Conservation (phyloP, 768 basidiomycete species). For the Cyclocybe aegerita region DNA sequence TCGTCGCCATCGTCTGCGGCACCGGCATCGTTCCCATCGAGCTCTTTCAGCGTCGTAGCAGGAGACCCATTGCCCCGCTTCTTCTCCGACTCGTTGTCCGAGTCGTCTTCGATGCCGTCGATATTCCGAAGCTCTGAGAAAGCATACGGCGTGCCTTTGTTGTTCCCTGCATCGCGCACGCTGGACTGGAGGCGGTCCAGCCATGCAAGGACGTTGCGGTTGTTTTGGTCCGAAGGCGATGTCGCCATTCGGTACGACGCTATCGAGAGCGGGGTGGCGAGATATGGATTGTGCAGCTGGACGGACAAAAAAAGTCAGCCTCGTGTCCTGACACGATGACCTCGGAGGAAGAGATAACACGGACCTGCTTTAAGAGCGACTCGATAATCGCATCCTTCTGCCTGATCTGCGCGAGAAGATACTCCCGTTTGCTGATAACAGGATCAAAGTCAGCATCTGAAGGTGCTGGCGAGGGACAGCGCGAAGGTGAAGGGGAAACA, state of each 20-base stretch:
- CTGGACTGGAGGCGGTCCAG: slow-evolving; percentile 67
- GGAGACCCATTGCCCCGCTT: slow-evolving; percentile 16
- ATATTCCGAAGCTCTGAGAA: slow-evolving; percentile 44
- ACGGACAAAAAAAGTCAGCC: slow-evolving; percentile 1
- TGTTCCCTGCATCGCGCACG: slow-evolving; percentile 48
- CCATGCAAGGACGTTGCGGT: slow-evolving; percentile 71
- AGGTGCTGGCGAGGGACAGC: slow-evolving; percentile 36
- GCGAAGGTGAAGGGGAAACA: slow-evolving; percentile 19
- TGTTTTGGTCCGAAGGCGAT: slow-evolving; percentile 70
- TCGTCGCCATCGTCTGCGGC: slow-evolving; percentile 22
- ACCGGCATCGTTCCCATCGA: slow-evolving; percentile 9
- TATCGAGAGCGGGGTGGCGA: slow-evolving; percentile 76
- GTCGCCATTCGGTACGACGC: slow-evolving; percentile 79
- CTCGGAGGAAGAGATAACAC: slow-evolving; percentile 10
- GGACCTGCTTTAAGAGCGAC: slow-evolving; percentile 77
- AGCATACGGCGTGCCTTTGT: slow-evolving; percentile 34
- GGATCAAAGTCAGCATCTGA: slow-evolving; percentile 29
- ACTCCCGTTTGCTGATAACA: slow-evolving; percentile 73
- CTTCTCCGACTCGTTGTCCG: slow-evolving; percentile 39
- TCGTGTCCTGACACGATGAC: background rate
- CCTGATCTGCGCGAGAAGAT: slow-evolving; percentile 79
- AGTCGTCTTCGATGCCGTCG: slow-evolving; percentile 35
- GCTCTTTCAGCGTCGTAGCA: slow-evolving; percentile 6
- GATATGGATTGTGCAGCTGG: slow-evolving; percentile 78
- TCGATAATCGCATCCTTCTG: slow-evolving; percentile 90